These are phyloP conservation scores for Podospora pseudoanserina DNA, from an alignment of 495 filamentous ascomycete species.

Conservation along the genomic window DNA sequence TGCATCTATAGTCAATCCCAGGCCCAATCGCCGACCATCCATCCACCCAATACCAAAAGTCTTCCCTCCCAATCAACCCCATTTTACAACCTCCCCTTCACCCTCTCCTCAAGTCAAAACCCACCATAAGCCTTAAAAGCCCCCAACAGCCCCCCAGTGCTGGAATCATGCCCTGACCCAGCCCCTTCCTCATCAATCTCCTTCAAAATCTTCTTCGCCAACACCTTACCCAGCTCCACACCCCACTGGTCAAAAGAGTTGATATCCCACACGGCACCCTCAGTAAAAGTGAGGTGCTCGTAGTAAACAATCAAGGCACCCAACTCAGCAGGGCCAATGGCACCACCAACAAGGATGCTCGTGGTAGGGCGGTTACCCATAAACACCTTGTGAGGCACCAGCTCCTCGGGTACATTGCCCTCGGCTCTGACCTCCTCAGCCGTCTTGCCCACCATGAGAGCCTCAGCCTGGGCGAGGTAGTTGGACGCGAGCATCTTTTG, in stretches of 20 bases:
- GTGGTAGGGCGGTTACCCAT: conserved; percentile 95
- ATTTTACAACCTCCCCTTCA: conserved; percentile 3
- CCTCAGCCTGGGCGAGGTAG: conserved; percentile 96
- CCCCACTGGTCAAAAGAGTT: conserved; percentile 99
- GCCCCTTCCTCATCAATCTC: conserved; percentile 73
- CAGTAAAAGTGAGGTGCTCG: conserved; percentile 96
- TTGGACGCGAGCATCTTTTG: conserved; percentile 99
- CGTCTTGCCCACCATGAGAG: conserved; percentile 97
- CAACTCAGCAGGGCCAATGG: conserved; percentile 90
- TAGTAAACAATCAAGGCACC: conserved; percentile 98
- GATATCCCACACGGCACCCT: conserved; percentile 98
- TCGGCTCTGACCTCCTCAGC: conserved; percentile 85
- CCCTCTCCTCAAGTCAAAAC: conserved; percentile 15
- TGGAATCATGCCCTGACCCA: conserved; percentile 70
- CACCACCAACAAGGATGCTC: conserved; percentile 78
- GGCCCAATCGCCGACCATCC: too few species aligned
- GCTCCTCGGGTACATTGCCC: conserved; percentile 67
- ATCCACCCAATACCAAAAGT: too few species aligned
- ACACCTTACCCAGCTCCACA: conserved; percentile 93
- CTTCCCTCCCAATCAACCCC: neutral
- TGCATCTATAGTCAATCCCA: too few species aligned
- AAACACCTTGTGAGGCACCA: conserved; percentile 99
- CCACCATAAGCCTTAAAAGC: conserved; percentile 62
- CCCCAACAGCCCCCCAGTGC: conserved; percentile 81
- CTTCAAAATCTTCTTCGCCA: conserved; percentile 85